Conservation (phyloP, 495 filamentous ascomycete genomes). For the Aspergillus cristatus region DNA sequence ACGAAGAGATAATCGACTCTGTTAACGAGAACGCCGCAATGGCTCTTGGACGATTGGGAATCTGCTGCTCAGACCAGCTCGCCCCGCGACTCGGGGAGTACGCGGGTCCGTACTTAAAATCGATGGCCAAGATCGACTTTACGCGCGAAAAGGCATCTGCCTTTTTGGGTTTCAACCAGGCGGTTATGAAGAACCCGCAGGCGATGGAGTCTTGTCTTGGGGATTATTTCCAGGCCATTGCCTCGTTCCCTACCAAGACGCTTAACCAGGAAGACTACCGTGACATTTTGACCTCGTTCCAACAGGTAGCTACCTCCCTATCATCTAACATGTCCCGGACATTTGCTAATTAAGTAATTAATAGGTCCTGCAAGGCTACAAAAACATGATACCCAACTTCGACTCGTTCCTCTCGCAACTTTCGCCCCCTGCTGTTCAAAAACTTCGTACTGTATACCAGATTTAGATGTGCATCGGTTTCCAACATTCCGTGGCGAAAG, state of each 20-base stretch:
- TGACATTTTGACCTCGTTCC: slow-evolving; percentile 42
- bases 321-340: no score
- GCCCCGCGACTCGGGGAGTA: slow-evolving; percentile 76
- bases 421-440: slow-evolving; percentile 51
- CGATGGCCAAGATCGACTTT: slow-evolving; percentile 75
- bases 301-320: slow-evolving; percentile 28
- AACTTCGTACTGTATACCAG: slow-evolving; percentile 37
- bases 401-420: slow-evolving; percentile 66
- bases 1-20: slow-evolving; percentile 76
- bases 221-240: slow-evolving; percentile 79
- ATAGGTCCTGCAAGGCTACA: slow-evolving; percentile 75
- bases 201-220: slow-evolving; percentile 81
- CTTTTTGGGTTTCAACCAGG: slow-evolving; percentile 77
- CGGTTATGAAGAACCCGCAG: slow-evolving; percentile 79
- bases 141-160: slow-evolving; percentile 94
- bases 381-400: slow-evolving; percentile 77
- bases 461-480: slow-evolving; percentile 20
- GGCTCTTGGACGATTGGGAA: slow-evolving; percentile 79
- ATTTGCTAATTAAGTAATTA: slow-evolving; percentile 8
- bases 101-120: slow-evolving; percentile 68
- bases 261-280: slow-evolving; percentile 42
- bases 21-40: slow-evolving; percentile 94
- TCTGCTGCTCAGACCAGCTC: slow-evolving; percentile 67
- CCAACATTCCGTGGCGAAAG: slow-evolving; percentile 12
- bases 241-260: slow-evolving; percentile 56